A percentile compares a stretch with the other conserved stretches of the same genome.
phyloP scores from a whole-genome alignment of 192 early-diverging fungal genomes.

The Linderina pennispora region DNA sequence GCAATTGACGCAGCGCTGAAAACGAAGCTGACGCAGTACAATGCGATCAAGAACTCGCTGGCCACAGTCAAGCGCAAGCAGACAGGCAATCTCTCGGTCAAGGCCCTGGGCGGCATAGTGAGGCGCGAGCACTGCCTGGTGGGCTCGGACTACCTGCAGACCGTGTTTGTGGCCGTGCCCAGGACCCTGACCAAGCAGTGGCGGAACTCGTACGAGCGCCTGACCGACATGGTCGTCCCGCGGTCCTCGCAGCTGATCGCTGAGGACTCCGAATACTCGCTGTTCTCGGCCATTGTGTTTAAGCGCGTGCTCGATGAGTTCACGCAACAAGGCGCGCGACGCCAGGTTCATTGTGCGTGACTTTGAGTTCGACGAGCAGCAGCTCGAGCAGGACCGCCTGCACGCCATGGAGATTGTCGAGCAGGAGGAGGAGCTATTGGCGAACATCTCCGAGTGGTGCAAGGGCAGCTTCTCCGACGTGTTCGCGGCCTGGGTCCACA shows the following conservation, averaged over 20 bases:
- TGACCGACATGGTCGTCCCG: conserved; percentile 95
- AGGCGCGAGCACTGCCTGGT: conserved; percentile 87
- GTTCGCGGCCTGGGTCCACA: conserved; percentile 87
- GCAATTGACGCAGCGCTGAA: conserved; percentile 88
- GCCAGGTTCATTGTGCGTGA: conserved; percentile 91
- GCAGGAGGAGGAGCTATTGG: conserved; percentile 74
- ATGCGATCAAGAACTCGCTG: conserved; percentile 72
- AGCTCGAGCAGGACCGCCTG: conserved; percentile 64
- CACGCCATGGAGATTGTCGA: conserved; percentile 62
- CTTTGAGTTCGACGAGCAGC: conserved; percentile 86
- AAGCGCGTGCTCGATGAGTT: conserved; percentile 88
- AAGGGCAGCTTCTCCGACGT: conserved; percentile 95
- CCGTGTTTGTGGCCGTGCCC: conserved; percentile 92
- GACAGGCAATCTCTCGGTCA: conserved; percentile 86
- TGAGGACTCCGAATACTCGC: conserved; percentile 91
- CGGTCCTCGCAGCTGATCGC: conserved; percentile 85
- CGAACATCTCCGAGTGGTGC: conserved; percentile 73
- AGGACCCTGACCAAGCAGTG: conserved; percentile 78
- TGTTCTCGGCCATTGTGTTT: conserved; percentile 92
- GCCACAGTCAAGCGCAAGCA: conserved; percentile 75
- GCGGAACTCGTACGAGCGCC: conserved; percentile 78
- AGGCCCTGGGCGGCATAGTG: conserved; percentile 79
- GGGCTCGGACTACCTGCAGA: conserved; percentile 92
- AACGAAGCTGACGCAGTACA: conserved; percentile 82
- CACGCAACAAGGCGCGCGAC: conserved; percentile 79